Evolutionary conservation across 208 protist species (phyloP), one percentile per base, ranked within the genome.

Genomic region (Crithidia acanthocephali): DNA sequence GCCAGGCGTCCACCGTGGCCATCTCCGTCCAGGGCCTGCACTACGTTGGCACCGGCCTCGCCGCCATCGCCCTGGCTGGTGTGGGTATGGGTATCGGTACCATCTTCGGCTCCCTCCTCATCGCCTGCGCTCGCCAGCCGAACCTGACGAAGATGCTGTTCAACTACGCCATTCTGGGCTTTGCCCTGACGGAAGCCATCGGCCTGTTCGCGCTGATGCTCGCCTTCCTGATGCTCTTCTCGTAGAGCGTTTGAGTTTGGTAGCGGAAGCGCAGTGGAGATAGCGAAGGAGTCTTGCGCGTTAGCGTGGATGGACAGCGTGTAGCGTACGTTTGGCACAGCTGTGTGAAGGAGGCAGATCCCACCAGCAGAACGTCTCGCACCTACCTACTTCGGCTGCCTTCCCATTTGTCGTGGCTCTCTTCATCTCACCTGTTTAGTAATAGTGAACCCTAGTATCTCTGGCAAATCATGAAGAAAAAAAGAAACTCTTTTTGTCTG

Each of bases 161-260:
- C 77, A 91, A 91, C 79, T 94, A 94, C 73, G 83, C 85, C 70
- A 91, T 93, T 86, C 84, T 90, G 6, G 86, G 86, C 33, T 92
- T 94, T 63, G 87, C 89, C 64, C 79, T 95, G 81, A 93, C 89
- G 28, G 89, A 92, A 83, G 89, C 89, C 50, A 92, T 95, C 69
- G 89, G 87, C 33, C 83, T 95, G 66, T 95, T 95, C 65, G 85
- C 87, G 18, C 85, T 92, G 63, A 91, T 95, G 87, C 80, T 92
- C 58, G 86, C 89, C 68, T 94, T 94, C 72, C 79, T 94, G 74
- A 94, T 94, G 88, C 84, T 94, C 81, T 94, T 94, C 88, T 91
- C 88, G 42, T 94, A 94, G 81, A 83, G 58, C 11, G 22, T 50
- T 2, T 63, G 28, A 47, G n/a, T n/a, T n/a, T n/a, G n/a, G n/a